Base-by-base conservation (phyloP, 2,329 filamentous ascomycete species). In the Clonostachys chloroleuca region DNA sequence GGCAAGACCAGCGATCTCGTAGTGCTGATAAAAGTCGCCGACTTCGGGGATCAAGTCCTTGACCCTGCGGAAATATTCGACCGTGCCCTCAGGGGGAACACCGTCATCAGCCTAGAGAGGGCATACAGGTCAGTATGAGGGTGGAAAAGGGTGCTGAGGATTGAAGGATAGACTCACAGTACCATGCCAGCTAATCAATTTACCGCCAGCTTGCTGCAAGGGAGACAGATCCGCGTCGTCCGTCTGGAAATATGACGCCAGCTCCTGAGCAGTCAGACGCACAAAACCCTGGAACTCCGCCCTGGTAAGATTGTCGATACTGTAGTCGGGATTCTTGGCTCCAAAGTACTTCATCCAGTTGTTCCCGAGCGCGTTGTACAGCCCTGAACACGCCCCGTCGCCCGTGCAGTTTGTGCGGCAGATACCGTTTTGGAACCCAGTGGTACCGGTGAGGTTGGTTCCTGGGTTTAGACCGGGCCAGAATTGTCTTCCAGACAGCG, bases 101-200 rank as follows among this genome's bases (percentile, higher is more conserved):
- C 24, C 24, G 10, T 30, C 24, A 30, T 30, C 24, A 30, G 24
- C 24, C 24, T 30, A 30, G 8, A 30, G 8, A 9, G 24, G 9
- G 24, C 9, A 10, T 6, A n/a, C 8, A 3, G 18, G 44, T 36
- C 36, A 18, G 16, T 2, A n/a, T 40, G 18, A 46, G 44, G 2
- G 9, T 8, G 12, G 12, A 12, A 13, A 14, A 16, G 10, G 18
- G 34, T 16, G 18, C 1, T 16, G 14, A 30, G 8, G 24, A 30
- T 8, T 45, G 6, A n/a, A 20, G 12, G 3, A 16, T 34, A 18
- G 7, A 40, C 40, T 37, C 12, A 42, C 51, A 10, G 62, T 49
- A n/a, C 70, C 69, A 51, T 73, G 69, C 54, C 63, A 72, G 40
- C 67, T 58, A 17, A 73, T 24, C 4, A 73, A 42, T 55, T 73